Evolutionary conservation across 441 rosid genomes (phyloP).

Genomic region (Raphanus hybrid): DNA sequence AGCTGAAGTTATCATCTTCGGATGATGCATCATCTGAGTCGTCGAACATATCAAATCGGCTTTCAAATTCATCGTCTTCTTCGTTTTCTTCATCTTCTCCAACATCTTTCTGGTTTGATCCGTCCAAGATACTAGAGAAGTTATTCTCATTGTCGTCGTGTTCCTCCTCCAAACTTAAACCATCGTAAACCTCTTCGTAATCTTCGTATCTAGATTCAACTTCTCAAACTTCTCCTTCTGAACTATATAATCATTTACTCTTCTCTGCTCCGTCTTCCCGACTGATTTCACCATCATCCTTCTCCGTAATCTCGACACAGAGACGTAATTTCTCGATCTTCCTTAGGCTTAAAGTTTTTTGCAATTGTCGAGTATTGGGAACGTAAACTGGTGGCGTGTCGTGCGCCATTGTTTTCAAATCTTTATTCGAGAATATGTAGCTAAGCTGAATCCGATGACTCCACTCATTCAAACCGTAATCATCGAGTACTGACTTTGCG

Average conservation of each 20-base stretch:
- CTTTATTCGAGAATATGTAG: too few species aligned
- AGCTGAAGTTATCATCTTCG: not conserved
- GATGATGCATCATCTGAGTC: not conserved
- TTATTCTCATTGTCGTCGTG: not conserved
- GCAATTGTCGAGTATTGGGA: not conserved
- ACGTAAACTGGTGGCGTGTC: too few species aligned
- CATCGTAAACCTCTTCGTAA: not conserved
- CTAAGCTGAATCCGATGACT: too few species aligned
- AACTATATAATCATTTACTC: not conserved
- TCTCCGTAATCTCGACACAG: not conserved
- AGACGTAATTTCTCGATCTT: not conserved
- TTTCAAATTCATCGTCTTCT: not conserved
- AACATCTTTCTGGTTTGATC: not conserved
- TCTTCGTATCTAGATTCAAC: not conserved
- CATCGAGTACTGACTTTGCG: too few species aligned
- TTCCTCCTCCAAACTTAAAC: not conserved
- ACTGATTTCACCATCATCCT: not conserved
- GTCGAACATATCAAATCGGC: conserved; percentile 1
- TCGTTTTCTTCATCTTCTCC: not conserved
- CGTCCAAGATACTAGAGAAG: not conserved
- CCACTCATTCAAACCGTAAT: too few species aligned
- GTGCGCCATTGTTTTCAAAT: too few species aligned
- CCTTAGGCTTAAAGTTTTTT: not conserved
- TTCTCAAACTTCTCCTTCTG: not conserved
- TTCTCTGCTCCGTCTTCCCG: not conserved